Evolutionary conservation across 2,329 filamentous ascomycete species (phyloP), one percentile per base, ranked within the genome.

Genomic region (Neonectria neomacrospora): DNA sequence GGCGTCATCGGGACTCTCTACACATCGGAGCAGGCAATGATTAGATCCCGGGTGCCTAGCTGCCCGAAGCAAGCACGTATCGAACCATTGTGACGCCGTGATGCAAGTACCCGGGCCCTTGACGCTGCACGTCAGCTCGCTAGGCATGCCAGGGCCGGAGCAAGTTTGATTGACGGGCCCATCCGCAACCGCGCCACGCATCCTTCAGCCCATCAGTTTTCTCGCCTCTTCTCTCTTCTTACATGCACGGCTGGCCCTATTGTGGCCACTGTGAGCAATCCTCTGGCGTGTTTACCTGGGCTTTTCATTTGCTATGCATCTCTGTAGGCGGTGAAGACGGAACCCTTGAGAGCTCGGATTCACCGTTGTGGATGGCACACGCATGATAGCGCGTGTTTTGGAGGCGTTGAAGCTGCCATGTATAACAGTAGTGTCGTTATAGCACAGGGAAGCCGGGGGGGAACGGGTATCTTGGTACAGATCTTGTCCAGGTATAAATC

Each of bases 41-140:
- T 52, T 51, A 56, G 53, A 63, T 66, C 53, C 55, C 51, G 42
- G 54, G 41, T 58, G 18, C 52, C 47, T 48, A 7, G 41, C 44
- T 58, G 44, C 34, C 41, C 51, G 18, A 55, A 59, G 58, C 52
- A 71, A 65, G 61, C 58, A 64, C 59, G 32, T 37, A 58, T 66
- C 62, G 63, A 61, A 60, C 58, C 51, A 60, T 63, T 50, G 34
- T 45, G 42, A 53, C 22, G 57, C 54, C 23, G 37, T 20, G 37
- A 28, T 20, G 45, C 34, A 58, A 58, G 65, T 48, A 34, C 48
- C 52, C 20, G 32, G 58, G 47, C 23, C 51, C 54, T 50, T 58
- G 54, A 65, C 59, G 56, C 58, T 68, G 65, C 64, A 54, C 51
- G 41, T 56, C 50, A 61, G 45, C 50, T 59, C 41, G 23, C 55